phyloP scores from a whole-genome alignment of 306 rosid species.

The Hippophae rhamnoides region DNA sequence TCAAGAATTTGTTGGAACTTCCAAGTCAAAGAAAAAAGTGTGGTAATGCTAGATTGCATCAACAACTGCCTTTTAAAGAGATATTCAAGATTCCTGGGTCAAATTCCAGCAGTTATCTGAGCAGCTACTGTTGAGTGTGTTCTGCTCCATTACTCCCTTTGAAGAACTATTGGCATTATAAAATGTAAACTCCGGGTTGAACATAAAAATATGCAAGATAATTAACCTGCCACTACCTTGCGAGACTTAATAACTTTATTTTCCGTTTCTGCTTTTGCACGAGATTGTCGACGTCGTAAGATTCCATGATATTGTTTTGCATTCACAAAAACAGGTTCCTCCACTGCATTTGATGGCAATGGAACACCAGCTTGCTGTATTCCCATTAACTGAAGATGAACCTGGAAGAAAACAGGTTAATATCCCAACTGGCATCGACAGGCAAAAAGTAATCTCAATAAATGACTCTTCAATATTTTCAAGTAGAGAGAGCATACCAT shows the following conservation, averaged over 20 bases:
- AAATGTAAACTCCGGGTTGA: neutral
- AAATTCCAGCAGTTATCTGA: neutral
- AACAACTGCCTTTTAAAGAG: too few species aligned
- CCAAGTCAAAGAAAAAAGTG: too few species aligned
- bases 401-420: constrained; percentile 31
- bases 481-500: constrained; percentile 40
- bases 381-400: constrained; percentile 91
- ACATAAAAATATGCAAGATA: constrained; percentile 12
- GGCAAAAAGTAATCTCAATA: constrained; percentile 3
- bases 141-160: too few species aligned
- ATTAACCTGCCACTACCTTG: constrained; percentile 42
- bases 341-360: constrained; percentile 81
- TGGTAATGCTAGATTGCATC: too few species aligned
- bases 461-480: neutral
- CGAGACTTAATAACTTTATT: constrained; percentile 66
- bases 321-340: constrained; percentile 91
- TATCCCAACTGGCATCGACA: constrained; percentile 6
- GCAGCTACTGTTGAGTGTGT: too few species aligned
- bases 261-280: constrained; percentile 95
- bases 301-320: constrained; percentile 97
- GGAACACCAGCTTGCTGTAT: constrained; percentile 95
- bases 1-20: too few species aligned
- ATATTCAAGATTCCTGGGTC: neutral
- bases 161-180: too few species aligned
- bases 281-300: constrained; percentile 82